These are phyloP conservation scores for Backusella tuberculispora DNA, from an alignment of 192 early-diverging fungal species.

Conservation along the genomic window DNA sequence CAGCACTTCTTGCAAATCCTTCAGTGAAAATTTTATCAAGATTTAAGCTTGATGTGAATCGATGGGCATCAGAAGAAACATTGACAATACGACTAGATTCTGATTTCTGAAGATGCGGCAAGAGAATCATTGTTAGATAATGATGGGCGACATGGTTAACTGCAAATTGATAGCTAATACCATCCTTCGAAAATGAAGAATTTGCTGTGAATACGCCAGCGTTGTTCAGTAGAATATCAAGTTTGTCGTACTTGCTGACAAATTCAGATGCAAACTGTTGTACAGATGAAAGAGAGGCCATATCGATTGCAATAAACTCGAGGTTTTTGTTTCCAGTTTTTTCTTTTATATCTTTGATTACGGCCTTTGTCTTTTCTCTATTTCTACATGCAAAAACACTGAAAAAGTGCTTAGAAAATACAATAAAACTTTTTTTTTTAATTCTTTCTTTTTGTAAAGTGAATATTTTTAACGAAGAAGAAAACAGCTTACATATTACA, in stretches of 20 bases:
- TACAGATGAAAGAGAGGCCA: conserved; percentile 42
- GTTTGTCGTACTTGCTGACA: conserved; percentile 28
- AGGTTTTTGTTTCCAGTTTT: conserved; percentile 23
- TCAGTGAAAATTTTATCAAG: conserved; percentile 23
- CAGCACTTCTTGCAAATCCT: background rate
- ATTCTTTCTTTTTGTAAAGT: background rate
- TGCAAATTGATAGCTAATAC: conserved; percentile 55
- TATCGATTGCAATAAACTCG: conserved; percentile 32
- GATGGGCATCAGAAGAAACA: conserved; percentile 31
- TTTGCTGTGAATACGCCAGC: too few species aligned
- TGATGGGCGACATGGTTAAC: conserved; percentile 56
- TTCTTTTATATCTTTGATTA: conserved; percentile 27
- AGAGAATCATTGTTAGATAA: conserved; percentile 25
- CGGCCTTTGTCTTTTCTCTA: conserved; percentile 16
- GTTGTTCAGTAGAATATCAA: conserved; percentile 63
- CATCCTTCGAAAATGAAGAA: too few species aligned
- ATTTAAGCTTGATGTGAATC: background rate
- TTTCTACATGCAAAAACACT: conserved; percentile 22
- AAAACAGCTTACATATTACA: conserved; percentile 21
- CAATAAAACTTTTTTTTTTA: background rate
- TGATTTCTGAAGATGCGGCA: conserved; percentile 30
- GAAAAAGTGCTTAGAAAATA: background rate
- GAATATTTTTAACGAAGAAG: background rate
- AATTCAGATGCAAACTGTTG: conserved; percentile 41
- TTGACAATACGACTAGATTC: conserved; percentile 29